Base-by-base conservation (phyloP, 1,139 yeast species). In the Saccharomyces hybrid region DNA sequence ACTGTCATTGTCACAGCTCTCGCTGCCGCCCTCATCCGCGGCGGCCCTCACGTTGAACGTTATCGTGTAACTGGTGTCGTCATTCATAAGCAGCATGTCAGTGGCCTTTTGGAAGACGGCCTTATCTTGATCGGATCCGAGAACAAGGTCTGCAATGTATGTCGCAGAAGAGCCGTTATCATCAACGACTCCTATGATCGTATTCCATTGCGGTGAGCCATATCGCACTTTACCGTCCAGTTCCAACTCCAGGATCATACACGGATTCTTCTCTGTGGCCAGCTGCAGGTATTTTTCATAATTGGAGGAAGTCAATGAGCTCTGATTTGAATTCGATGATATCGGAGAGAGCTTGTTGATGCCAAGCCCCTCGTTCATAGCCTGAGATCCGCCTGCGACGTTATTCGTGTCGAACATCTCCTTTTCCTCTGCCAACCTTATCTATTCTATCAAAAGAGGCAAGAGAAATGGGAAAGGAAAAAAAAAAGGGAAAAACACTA, bases 201-300 rank as follows among this genome's bases (percentile, higher is more conserved):
- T 65, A 61, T 83, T 86, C 97, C 97, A 91, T 25, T 85, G 81
- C 57, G 78, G 79, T 59, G 93, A 81, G 34, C 90, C 69, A 67
- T 87, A 88, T 53, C 81, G 79, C n/a, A 93, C 83, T 47, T 78
- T 80, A 20, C 97, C 90, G 63, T 84, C 85, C 64, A 89, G 73
- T 64, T 86, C 93, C 56, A 93, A 73, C 69, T 93, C 99, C 74
- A 93, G 73, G 1, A 93, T 85, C n/a, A 85, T 81, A n/a, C 90
- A 84, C 4, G 89, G 89, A 61, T 84, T 86, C 59, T 80, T 79
- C 11, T 83, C 78, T 20, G 87, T 81, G 0, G 91, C 91, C 23
- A 65, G 52, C 50, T 61, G 61, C 41, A 70, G 54, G 52, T 69
- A 69, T 28, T 63, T 62, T 34, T 64, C 65, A 52, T 66, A 66